These are phyloP conservation scores for Chimonanthus salicifolius DNA, from an alignment of 164 flowering plant species.

Conservation along the genomic window DNA sequence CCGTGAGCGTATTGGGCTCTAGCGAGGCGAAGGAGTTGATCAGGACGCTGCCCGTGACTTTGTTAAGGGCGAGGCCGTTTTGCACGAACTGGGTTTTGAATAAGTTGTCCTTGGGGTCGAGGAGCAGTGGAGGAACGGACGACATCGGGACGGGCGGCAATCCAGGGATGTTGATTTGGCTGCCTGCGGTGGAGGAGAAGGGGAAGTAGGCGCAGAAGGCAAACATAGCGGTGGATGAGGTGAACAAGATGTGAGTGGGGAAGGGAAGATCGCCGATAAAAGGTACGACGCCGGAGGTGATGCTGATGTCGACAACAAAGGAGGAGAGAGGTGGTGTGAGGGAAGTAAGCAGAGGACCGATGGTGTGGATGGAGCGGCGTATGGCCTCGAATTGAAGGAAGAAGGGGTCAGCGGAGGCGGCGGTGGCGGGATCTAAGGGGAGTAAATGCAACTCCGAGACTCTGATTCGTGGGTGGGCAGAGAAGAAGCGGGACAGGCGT, in stretches of 20 bases:
- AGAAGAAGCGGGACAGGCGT: slow-evolving; percentile 13
- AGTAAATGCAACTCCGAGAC: slow-evolving; percentile 14
- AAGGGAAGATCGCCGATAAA: slow-evolving; percentile 12
- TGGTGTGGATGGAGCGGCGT: slow-evolving; percentile 15
- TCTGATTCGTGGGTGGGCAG: slow-evolving; percentile 15
- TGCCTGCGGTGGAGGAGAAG: not conserved
- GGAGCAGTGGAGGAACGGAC: slow-evolving; percentile 26
- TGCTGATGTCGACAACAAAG: slow-evolving; percentile 21
- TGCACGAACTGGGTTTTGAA: slow-evolving; percentile 13
- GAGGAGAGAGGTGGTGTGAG: slow-evolving; percentile 25
- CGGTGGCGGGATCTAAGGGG: slow-evolving; percentile 11
- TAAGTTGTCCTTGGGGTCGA: slow-evolving; percentile 6
- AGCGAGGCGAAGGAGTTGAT: slow-evolving; percentile 30
- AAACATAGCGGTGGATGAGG: slow-evolving; percentile 37
- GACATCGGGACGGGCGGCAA: slow-evolving; percentile 29
- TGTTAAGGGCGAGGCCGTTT: slow-evolving; percentile 17
- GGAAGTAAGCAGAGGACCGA: too few relatives aligned
- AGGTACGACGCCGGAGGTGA: slow-evolving; percentile 22
- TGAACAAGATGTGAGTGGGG: slow-evolving; percentile 31
- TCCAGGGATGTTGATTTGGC: slow-evolving; percentile 21
- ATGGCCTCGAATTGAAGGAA: slow-evolving; percentile 33
- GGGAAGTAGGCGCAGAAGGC: slow-evolving; percentile 23
- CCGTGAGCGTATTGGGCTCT: slow-evolving; percentile 29
- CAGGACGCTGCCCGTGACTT: slow-evolving; percentile 29
- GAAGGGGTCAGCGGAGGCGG: slow-evolving; percentile 31